Conservation (phyloP, 2,329 filamentous ascomycete genomes). For the Phialemoniopsis sp. region DNA sequence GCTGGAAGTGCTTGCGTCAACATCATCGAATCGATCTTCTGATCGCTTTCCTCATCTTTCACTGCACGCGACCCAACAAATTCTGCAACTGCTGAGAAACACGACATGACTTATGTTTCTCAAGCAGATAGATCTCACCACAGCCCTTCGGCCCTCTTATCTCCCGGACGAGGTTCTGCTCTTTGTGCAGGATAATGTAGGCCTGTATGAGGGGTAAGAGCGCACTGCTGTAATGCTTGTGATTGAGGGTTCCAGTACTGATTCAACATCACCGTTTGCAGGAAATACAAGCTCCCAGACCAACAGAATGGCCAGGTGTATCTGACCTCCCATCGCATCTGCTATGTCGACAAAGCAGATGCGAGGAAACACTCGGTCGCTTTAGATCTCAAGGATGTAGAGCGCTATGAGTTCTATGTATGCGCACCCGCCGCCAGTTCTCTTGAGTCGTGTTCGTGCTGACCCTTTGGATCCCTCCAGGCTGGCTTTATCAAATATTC, state of each 20-base stretch:
- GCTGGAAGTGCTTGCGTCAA: too few relatives aligned
- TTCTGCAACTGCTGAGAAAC: too few relatives aligned
- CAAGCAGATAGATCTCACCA: conserved; percentile 92
- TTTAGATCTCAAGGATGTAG: conserved; percentile 85
- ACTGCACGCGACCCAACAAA: too few relatives aligned
- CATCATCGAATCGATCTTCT: too few relatives aligned
- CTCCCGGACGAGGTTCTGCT: conserved; percentile 90
- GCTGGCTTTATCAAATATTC: conserved; percentile 94
- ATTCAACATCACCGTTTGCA: conserved; percentile 26
- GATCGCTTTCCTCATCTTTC: too few relatives aligned
- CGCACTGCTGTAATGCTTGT: conserved; percentile 2
- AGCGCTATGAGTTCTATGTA: conserved; percentile 86
- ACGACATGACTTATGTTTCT: conserved; percentile 84
- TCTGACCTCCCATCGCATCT: conserved; percentile 89
- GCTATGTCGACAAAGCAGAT: conserved; percentile 87
- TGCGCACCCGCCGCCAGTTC: conserved; percentile 11
- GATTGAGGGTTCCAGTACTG: too few relatives aligned
- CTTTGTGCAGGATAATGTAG: conserved; percentile 96
- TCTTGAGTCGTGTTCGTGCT: background rate
- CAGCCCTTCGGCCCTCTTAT: conserved; percentile 87
- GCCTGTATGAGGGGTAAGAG: conserved; percentile 90
- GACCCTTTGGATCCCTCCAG: conserved; percentile 30
- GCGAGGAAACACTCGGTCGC: conserved; percentile 81
- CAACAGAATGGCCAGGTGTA: conserved; percentile 97
- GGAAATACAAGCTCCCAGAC: conserved; percentile 90